Base-by-base conservation (phyloP, 768 basidiomycete species). In the Lanmaoa rubissima region DNA sequence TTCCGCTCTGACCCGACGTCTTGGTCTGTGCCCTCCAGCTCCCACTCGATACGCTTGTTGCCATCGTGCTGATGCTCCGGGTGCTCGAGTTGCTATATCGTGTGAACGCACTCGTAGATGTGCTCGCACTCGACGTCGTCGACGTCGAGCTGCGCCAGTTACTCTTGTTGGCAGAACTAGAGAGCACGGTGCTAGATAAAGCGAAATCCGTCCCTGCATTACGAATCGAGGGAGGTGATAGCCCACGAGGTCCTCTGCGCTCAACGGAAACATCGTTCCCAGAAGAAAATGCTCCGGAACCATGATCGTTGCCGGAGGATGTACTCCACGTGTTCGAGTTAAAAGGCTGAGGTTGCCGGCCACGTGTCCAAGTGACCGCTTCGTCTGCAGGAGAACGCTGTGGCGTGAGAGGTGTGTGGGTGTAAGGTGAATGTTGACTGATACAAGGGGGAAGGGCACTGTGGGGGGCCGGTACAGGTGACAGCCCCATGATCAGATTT, bases 71-170 rank as follows among this genome's bases (percentile, higher is more conserved):
- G 41, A 92, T 78, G 61, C 89, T 91, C 53, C 88, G 79, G 54
- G 78, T 65, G 69, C 88, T 87, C 41, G 82, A 81, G 55, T 75
- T 82, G 45, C 89, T 92, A 75, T 88, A 91, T 57, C 86, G 77
- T 24, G 91, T 92, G 65, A 92, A 92, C 35, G 85, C 84, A 21
- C 82, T 85, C 24, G 84, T 80, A 10, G 85, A 86, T 14, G 86
- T 83, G 60, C 81, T 82, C 12, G 86, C 85, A 65, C 85, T 88
- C 48, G 82, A 83, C 10, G 79, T 79, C n/a, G 83, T 85, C 55
- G 83, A 82, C 79, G 79, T 83, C 41, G 89, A 90, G 70, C 81
- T 89, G 56, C 89, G 85, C 89, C 89, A 91, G 71, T 89, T 91
- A 59, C 46, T 64, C 57, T 66, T 71, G 55, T 63, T 69, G 47